Evolutionary conservation across 2,329 filamentous ascomycete genomes (phyloP).

Genomic region (Neocatenulostroma microsporum): DNA sequence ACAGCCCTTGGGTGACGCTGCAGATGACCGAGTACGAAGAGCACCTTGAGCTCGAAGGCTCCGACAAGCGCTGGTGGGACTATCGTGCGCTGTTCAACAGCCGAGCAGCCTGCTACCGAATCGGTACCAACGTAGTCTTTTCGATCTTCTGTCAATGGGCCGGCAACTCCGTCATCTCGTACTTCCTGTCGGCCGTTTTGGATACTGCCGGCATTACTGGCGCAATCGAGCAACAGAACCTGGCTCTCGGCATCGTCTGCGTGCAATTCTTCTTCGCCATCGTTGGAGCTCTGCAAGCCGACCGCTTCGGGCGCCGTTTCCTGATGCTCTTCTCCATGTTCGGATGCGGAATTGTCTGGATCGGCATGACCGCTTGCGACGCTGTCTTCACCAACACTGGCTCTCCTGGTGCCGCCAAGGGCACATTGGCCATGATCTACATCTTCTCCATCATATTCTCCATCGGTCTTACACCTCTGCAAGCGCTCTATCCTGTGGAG

Average conservation of each 20-base stretch:
- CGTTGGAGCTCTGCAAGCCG: constrained; percentile 26
- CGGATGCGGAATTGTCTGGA: constrained; percentile 25
- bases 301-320: constrained; percentile 20
- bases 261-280: constrained; percentile 54
- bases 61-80: constrained; percentile 56
- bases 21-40: constrained; percentile 31
- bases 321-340: constrained; percentile 16
- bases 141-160: constrained; percentile 37
- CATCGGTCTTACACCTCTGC: constrained; percentile 35
- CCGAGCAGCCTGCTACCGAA: constrained; percentile 44
- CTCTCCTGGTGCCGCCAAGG: constrained; percentile 27
- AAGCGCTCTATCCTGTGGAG: constrained; percentile 34
- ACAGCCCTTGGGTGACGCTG: constrained; percentile 28
- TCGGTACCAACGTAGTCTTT: constrained; percentile 35
- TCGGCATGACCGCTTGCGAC: constrained; percentile 31
- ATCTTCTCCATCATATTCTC: constrained; percentile 35
- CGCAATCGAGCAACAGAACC: constrained; percentile 35
- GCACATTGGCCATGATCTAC: constrained; percentile 34
- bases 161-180: constrained; percentile 33
- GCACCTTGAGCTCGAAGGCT: constrained; percentile 37
- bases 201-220: constrained; percentile 32
- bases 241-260: constrained; percentile 45
- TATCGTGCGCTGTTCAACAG: constrained; percentile 47
- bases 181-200: constrained; percentile 31
- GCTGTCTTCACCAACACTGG: constrained; percentile 23